Evolutionary conservation across 352 stramenopile species (phyloP).

Genomic region (Phytopythium montanum): DNA sequence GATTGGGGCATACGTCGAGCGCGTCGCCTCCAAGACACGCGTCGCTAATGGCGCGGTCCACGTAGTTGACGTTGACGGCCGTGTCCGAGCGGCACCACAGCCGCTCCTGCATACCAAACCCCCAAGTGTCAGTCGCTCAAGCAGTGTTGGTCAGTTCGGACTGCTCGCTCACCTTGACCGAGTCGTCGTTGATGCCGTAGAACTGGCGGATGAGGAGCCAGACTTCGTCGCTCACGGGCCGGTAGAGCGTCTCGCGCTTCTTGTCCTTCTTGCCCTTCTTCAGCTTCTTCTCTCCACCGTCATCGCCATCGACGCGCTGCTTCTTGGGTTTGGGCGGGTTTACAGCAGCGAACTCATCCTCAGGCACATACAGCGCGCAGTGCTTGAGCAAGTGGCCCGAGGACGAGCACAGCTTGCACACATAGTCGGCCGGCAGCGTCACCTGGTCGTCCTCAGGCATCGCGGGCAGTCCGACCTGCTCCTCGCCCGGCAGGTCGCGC

Average conservation of each 20-base stretch:
- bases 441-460: conserved; percentile 44
- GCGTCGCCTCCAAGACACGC: conserved; percentile 66
- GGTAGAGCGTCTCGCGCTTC: conserved; percentile 71
- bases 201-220: conserved; percentile 57
- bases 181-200: conserved; percentile 56
- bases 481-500: conserved; percentile 46
- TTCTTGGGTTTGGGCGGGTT: conserved; percentile 52
- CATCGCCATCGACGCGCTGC: conserved; percentile 21
- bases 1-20: conserved; percentile 37
- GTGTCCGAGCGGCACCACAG: conserved; percentile 81
- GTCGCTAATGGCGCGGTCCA: conserved; percentile 61
- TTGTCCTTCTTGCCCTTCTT: conserved; percentile 24
- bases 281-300: conserved; percentile 10
- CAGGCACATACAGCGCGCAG: conserved; percentile 54
- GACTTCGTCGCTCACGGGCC: conserved; percentile 50
- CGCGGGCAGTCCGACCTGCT: conserved; percentile 42
- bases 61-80: conserved; percentile 75
- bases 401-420: conserved; percentile 71
- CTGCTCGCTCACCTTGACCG: conserved; percentile 34
- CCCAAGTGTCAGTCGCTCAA: neutral
- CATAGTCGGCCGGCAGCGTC: conserved; percentile 48
- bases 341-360: conserved; percentile 29
- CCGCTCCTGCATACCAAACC: conserved; percentile 16
- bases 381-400: conserved; percentile 77
- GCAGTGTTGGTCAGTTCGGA: neutral